These are phyloP conservation scores for Boletus subcaerulescens DNA, from an alignment of 768 basidiomycete genomes.

Conservation along the genomic window DNA sequence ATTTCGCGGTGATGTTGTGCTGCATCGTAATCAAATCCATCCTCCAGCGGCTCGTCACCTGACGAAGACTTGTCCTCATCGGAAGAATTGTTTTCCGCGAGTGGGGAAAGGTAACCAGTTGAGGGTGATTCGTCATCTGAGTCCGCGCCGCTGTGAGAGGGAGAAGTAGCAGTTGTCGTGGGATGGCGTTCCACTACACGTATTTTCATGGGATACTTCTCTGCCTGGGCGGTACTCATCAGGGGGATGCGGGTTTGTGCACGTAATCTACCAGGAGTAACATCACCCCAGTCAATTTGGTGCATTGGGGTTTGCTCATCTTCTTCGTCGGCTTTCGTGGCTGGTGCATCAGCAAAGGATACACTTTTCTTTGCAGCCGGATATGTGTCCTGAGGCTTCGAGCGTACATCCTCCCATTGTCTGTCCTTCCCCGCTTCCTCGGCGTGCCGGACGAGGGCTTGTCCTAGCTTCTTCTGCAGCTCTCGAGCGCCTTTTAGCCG, in stretches of 20 bases:
- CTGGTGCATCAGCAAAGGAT: constrained; percentile 51
- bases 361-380: constrained; percentile 59
- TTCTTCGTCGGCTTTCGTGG: constrained; percentile 21
- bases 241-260: constrained; percentile 36
- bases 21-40: constrained; percentile 56
- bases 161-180: constrained; percentile 20
- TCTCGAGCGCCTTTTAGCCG: constrained; percentile 39
- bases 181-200: constrained; percentile 66
- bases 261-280: constrained; percentile 49
- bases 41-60: constrained; percentile 42
- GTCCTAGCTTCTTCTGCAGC: constrained; percentile 79
- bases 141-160: constrained; percentile 35
- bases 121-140: constrained; percentile 69
- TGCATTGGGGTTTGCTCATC: constrained; percentile 1
- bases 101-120: constrained; percentile 31
- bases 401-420: constrained; percentile 28
- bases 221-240: constrained; percentile 29
- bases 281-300: constrained; percentile 50
- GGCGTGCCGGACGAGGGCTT: constrained; percentile 50
- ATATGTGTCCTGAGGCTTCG: constrained; percentile 25
- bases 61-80: constrained; percentile 19
- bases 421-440: constrained; percentile 35
- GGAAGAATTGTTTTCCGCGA: constrained; percentile 27
- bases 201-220: constrained; percentile 57
- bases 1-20: constrained; percentile 74